Evolutionary conservation across 768 basidiomycete genomes (phyloP), one percentile per base, ranked within the genome.

Genomic region (Serendipita vermifera): DNA sequence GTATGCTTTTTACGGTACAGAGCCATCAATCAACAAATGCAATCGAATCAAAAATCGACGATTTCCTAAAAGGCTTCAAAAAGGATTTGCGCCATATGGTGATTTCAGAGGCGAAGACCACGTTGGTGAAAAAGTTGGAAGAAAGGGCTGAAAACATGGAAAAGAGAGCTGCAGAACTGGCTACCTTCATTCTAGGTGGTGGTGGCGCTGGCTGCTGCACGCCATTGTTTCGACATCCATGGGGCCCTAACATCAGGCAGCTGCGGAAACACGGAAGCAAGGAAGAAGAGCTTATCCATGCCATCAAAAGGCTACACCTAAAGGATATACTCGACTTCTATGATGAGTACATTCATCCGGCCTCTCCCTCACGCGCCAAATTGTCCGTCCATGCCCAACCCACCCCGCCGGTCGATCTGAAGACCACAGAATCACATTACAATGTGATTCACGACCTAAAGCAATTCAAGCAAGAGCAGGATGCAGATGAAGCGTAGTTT

Each of bases 161-260:
- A 5, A 87, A 94, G 64, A 96, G 98, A 70, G 71, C 75, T 2
- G 69, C 71, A 15, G 72, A 75, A 59, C 87, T 82, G 64, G 82
- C 84, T 73, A 61, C 64, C 15, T 79, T 86, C 51, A 80, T 98
- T 59, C 79, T 79, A 59, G 80, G 75, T 22, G 87, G 91, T 3
- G 88, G 85, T 62, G 78, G 82, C 60, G 92, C 97, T 70, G 98
- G 98, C 73, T 65, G 78, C 93, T 91, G 66, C 68, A 84, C 77
- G n/a, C n/a, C n/a, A n/a, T n/a, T n/a, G n/a, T n/a, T n/a, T n/a
- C n/a, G 15, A 31, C 15, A 3, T 35, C 9, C 24, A 20, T 33
- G 15, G 22, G 20, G 13, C 13, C 31, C 2, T 29, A 5, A 14
- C 32, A 27, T 24, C 14, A 26, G 33, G 40, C 63, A 96, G n/a